phyloP scores from a whole-genome alignment of 139 green algal genomes.

The Zygnema cylindricum region DNA sequence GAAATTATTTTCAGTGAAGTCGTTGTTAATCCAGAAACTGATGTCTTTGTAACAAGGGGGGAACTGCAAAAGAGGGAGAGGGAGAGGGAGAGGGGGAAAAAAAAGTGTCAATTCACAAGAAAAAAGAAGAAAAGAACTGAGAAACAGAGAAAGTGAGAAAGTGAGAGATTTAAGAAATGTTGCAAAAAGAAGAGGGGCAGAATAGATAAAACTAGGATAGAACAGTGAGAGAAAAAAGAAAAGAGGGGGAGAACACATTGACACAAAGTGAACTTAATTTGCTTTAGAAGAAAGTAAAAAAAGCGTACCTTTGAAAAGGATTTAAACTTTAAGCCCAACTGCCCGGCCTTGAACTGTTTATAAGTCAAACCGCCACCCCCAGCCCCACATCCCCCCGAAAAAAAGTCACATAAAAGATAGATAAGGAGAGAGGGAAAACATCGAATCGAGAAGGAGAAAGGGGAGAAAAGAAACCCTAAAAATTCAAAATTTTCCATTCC shows the following conservation, averaged over 20 bases:
- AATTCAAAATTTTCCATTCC: no score
- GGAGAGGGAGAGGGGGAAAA: neutral
- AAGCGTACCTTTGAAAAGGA: slow-evolving; percentile 83
- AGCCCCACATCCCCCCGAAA: no score
- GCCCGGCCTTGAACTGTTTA: slow-evolving; percentile 72
- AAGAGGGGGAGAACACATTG: neutral
- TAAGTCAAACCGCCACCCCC: no score
- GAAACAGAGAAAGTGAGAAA: neutral
- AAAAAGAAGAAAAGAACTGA: neutral
- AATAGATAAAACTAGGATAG: neutral
- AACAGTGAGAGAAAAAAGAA: neutral
- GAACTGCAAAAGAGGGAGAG: slow-evolving; percentile 76
- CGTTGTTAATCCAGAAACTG: slow-evolving; percentile 90
- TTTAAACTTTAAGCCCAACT: slow-evolving; percentile 87
- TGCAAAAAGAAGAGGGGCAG: neutral
- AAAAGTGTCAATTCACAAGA: neutral
- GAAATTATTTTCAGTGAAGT: slow-evolving; percentile 99
- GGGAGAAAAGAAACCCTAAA: no score
- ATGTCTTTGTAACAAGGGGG: slow-evolving; percentile 97
- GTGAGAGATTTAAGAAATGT: neutral
- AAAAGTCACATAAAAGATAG: no score
- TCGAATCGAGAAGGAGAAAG: no score
- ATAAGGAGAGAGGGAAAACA: no score
- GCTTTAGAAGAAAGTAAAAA: no score
- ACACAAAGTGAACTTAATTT: no score